Conservation (phyloP, 768 basidiomycete species). For the Cyathus striatus region DNA sequence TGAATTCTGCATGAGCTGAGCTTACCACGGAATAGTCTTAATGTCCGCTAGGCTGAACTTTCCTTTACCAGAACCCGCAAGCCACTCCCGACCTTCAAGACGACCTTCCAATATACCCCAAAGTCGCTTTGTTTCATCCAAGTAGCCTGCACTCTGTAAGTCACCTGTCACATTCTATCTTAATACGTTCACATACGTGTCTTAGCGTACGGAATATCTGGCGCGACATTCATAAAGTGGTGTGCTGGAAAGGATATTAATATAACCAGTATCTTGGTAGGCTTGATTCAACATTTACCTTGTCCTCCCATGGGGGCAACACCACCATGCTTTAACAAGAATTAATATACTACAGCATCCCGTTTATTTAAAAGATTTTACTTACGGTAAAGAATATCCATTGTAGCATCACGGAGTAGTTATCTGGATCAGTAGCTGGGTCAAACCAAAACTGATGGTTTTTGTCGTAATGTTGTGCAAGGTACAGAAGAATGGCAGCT, state of each 20-base stretch:
- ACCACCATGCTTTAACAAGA: slow-evolving; percentile 55
- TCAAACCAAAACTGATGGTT: slow-evolving; percentile 62
- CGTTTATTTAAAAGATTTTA: not conserved
- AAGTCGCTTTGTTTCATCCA: slow-evolving; percentile 74
- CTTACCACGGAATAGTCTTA: slow-evolving; percentile 59
- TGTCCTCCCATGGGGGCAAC: slow-evolving; percentile 81
- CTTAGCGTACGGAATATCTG: slow-evolving; percentile 58
- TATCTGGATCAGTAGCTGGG: slow-evolving; percentile 36
- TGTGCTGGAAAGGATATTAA: slow-evolving; percentile 34
- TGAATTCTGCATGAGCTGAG: not conserved
- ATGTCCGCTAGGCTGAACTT: slow-evolving; percentile 63
- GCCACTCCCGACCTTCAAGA: slow-evolving; percentile 61
- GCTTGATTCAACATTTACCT: slow-evolving; percentile 9
- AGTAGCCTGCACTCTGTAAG: slow-evolving; percentile 56
- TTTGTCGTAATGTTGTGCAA: slow-evolving; percentile 71
- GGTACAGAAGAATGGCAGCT: slow-evolving; percentile 72
- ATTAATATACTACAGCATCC: not conserved
- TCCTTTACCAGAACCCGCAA: slow-evolving; percentile 64
- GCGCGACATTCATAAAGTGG: slow-evolving; percentile 57
- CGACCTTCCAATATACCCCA: slow-evolving; percentile 73
- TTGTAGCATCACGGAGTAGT: slow-evolving; percentile 62
- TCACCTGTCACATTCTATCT: slow-evolving; percentile 4
- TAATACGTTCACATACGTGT: slow-evolving; percentile 34
- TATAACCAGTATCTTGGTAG: not conserved
- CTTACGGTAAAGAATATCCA: slow-evolving; percentile 78